Evolutionary conservation across 2,329 filamentous ascomycete species (phyloP).

Genomic region (Sporothrix humicola): DNA sequence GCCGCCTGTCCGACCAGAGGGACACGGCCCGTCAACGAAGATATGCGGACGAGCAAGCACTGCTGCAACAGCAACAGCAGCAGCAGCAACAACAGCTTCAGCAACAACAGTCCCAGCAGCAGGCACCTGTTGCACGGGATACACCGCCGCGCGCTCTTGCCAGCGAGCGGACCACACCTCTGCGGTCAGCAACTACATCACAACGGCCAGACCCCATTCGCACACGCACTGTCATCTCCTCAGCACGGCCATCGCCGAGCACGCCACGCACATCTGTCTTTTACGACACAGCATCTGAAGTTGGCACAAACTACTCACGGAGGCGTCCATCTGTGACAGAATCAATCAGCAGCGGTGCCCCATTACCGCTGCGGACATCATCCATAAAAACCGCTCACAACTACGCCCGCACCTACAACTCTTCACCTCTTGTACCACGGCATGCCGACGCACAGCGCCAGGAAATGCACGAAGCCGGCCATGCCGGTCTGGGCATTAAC

Average conservation of each 20-base stretch:
- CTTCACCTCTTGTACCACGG: slow-evolving; percentile 63
- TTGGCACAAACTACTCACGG: slow-evolving; percentile 43
- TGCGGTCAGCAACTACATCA: slow-evolving; percentile 33
- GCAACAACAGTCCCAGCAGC: slow-evolving; percentile 41
- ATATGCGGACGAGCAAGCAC: slow-evolving; percentile 50
- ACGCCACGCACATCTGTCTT: slow-evolving; percentile 57
- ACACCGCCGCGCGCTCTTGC: slow-evolving; percentile 51
- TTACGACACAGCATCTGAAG: slow-evolving; percentile 50
- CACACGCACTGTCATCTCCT: slow-evolving; percentile 30
- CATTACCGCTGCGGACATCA: slow-evolving; percentile 50
- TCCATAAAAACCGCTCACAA: slow-evolving; percentile 52
- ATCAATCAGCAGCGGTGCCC: slow-evolving; percentile 44
- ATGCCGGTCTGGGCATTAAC: slow-evolving; percentile 44
- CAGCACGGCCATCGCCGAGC: slow-evolving; percentile 50
- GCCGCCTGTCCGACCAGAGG: slow-evolving; percentile 64
- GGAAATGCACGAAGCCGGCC: slow-evolving; percentile 46
- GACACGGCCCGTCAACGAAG: slow-evolving; percentile 53
- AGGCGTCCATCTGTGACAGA: slow-evolving; percentile 58
- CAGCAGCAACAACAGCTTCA: slow-evolving; percentile 32
- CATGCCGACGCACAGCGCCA: slow-evolving; percentile 44
- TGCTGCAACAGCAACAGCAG: slow-evolving; percentile 26
- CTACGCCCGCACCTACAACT: slow-evolving; percentile 59
- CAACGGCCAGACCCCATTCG: slow-evolving; percentile 31
- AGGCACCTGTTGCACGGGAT: slow-evolving; percentile 46
- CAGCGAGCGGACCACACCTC: slow-evolving; percentile 52